Evolutionary conservation across 352 stramenopile species (phyloP).

Genomic region (Globisporangium parvum): DNA sequence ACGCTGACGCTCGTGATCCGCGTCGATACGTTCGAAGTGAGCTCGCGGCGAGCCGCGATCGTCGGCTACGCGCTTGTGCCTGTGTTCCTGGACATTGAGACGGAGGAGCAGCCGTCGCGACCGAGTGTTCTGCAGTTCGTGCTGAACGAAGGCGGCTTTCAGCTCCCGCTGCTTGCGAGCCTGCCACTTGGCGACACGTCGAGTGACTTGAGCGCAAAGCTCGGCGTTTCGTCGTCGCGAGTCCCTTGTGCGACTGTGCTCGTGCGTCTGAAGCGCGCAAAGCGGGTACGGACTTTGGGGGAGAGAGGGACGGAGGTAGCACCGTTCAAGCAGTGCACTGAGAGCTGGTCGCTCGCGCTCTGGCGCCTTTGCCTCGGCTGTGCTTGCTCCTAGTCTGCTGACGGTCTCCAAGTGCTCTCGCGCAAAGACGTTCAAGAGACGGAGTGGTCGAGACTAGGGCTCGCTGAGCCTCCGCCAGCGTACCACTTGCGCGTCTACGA

Average conservation of each 20-base stretch:
- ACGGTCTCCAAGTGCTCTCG: slow-evolving; percentile 52
- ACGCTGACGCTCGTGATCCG: slow-evolving; percentile 81
- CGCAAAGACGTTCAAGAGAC: slow-evolving; percentile 33
- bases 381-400: slow-evolving; percentile 27
- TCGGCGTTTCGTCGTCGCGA: slow-evolving; percentile 30
- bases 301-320: no score
- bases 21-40: slow-evolving; percentile 71
- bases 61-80: slow-evolving; percentile 70
- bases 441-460: slow-evolving; percentile 48
- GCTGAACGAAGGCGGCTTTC: slow-evolving; percentile 68
- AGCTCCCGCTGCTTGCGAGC: slow-evolving; percentile 65
- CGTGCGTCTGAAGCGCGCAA: slow-evolving; percentile 51
- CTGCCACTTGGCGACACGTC: slow-evolving; percentile 27
- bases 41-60: slow-evolving; percentile 44
- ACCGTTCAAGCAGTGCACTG: no score
- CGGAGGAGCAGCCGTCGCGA: slow-evolving; percentile 37
- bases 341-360: no score
- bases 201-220: slow-evolving; percentile 27
- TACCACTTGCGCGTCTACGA: slow-evolving; percentile 56
- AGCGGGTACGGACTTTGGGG: no score
- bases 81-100: slow-evolving; percentile 70
- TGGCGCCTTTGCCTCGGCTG: not conserved
- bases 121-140: slow-evolving; percentile 43
- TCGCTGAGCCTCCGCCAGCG: slow-evolving; percentile 33
- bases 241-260: slow-evolving; percentile 80